These are phyloP conservation scores for Fusarium pseudonygamai DNA, from an alignment of 2,329 filamentous ascomycete species.

Conservation along the genomic window DNA sequence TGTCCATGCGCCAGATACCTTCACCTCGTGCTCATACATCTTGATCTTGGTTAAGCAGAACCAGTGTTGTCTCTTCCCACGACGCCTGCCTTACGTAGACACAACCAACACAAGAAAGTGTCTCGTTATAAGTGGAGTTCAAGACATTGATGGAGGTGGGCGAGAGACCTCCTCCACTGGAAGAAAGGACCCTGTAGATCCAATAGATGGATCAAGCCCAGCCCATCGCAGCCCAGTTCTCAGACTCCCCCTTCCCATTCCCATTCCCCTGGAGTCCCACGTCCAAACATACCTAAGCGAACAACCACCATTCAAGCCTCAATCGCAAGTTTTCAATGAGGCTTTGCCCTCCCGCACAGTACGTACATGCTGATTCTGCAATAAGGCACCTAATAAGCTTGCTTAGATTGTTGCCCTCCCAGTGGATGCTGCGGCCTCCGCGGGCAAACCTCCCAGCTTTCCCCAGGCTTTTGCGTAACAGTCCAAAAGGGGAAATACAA, in stretches of 20 bases:
- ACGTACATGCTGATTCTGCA: background rate
- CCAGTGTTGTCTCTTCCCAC: background rate
- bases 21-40: conserved; percentile 19
- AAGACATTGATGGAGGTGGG: conserved; percentile 26
- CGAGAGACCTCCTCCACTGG: conserved; percentile 29
- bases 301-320: conserved; percentile 30
- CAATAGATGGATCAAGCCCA: conserved; percentile 23
- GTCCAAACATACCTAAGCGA: conserved; percentile 8
- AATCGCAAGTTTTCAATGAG: conserved; percentile 13
- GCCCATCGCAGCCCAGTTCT: background rate
- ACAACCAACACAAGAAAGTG: conserved; percentile 9
- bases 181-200: conserved; percentile 40
- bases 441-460: conserved; percentile 22
- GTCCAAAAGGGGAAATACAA: conserved; percentile 31
- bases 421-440: conserved; percentile 7
- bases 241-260: conserved; percentile 28
- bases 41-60: background rate
- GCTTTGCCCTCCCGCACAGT: background rate
- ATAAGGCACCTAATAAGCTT: background rate
- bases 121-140: conserved; percentile 22
- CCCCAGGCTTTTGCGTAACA: conserved; percentile 28
- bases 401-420: background rate
- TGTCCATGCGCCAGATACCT: conserved; percentile 16
- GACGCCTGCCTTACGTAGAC: background rate
- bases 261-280: conserved; percentile 24